A percentile compares a stretch with the other conserved stretches of the same genome.
phyloP scores from a whole-genome alignment of 805 yeast species.

The Komagataella kurtzmanii region DNA sequence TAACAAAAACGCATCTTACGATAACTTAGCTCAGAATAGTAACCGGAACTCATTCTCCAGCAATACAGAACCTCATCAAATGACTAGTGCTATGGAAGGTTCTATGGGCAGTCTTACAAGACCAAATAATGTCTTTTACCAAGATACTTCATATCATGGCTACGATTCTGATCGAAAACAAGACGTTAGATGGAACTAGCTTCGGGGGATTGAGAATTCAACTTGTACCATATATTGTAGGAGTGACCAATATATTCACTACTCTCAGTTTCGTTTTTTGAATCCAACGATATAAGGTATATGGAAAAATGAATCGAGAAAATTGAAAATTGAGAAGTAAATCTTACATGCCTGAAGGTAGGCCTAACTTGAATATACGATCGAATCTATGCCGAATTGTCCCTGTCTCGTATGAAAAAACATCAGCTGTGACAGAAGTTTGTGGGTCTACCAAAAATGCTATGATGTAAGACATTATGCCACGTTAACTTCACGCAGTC shows the following conservation, averaged over 20 bases:
- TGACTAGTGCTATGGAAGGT: not conserved
- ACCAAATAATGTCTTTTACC: not conserved
- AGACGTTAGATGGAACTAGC: not conserved
- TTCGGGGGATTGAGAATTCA: not conserved
- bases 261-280: too few relatives aligned
- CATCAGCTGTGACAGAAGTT: constrained; percentile 10
- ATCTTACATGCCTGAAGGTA: not conserved
- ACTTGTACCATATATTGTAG: not conserved
- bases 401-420: too few relatives aligned
- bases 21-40: not conserved
- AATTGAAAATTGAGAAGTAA: not conserved
- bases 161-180: not conserved
- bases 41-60: not conserved
- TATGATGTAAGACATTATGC: constrained; percentile 35
- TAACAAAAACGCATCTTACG: not conserved
- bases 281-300: not conserved
- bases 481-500: constrained; percentile 37
- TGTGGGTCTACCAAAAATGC: constrained; percentile 33
- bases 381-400: too few relatives aligned
- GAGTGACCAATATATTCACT: not conserved
- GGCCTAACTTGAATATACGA: too few relatives aligned
- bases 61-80: not conserved
- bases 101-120: not conserved
- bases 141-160: not conserved
- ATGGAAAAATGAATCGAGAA: not conserved